Evolutionary conservation across 1,284 basidiomycete genomes (phyloP).

Genomic region (Sphagnurus paluster): DNA sequence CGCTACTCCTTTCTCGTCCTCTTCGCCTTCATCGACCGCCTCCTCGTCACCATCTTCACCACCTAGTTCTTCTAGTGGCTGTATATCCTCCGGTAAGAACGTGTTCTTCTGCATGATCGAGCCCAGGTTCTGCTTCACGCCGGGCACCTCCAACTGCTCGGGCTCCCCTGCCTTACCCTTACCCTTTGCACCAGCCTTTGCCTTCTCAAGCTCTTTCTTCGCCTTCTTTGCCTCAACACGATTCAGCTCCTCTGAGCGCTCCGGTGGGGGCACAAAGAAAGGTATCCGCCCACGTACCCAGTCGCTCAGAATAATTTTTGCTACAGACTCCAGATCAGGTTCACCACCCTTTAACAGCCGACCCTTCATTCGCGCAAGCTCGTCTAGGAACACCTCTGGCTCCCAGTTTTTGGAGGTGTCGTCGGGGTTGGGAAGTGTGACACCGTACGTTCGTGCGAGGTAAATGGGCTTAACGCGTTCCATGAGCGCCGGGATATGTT

Average conservation of each 20-base stretch:
- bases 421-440: constrained; percentile 62
- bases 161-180: constrained; percentile 40
- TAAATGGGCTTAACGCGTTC: constrained; percentile 91
- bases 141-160: constrained; percentile 39
- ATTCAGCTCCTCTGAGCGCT: constrained; percentile 69
- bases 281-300: constrained; percentile 97
- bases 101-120: constrained; percentile 85
- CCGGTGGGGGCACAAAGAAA: constrained; percentile 83
- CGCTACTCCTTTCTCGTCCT: constrained; percentile 34
- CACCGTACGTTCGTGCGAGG: constrained; percentile 87
- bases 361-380: constrained; percentile 89
- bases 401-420: constrained; percentile 58
- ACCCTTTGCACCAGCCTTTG: constrained; percentile 34
- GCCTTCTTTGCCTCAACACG: constrained; percentile 56
- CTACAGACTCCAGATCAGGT: constrained; percentile 89
- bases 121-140: constrained; percentile 72
- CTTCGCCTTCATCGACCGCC: constrained; percentile 31
- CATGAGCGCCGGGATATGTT: constrained; percentile 90
- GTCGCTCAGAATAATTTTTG: constrained; percentile 95
- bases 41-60: constrained; percentile 31
- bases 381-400: constrained; percentile 80
- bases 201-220: constrained; percentile 38
- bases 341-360: constrained; percentile 94
- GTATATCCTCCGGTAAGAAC: constrained; percentile 73
- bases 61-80: constrained; percentile 55